These are phyloP conservation scores for Cryptococcus wingfieldii DNA, from an alignment of 1,284 basidiomycete genomes.

Conservation along the genomic window DNA sequence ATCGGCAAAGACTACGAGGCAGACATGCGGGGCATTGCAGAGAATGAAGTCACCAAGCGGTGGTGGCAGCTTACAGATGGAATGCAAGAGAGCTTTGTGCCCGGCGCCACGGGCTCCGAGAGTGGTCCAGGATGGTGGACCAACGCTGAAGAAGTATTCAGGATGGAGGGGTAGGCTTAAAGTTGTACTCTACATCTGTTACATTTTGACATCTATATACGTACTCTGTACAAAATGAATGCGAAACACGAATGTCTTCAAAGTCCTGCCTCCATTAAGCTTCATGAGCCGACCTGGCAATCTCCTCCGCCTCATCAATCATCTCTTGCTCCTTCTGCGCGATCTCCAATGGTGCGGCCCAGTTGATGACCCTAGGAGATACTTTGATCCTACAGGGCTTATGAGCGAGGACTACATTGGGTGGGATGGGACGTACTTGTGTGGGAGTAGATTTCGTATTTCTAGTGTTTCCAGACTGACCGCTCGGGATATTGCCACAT, in stretches of 20 bases:
- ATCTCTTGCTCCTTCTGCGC: conserved; percentile 24
- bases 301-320: conserved; percentile 13
- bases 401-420: neutral
- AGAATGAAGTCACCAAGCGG: conserved; percentile 62
- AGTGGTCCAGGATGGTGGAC: conserved; percentile 67
- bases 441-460: conserved; percentile 17
- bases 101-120: conserved; percentile 65
- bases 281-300: neutral
- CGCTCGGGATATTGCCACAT: conserved; percentile 40
- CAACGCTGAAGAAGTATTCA: conserved; percentile 65
- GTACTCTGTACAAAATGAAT: no score
- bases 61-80: conserved; percentile 70
- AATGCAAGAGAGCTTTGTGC: conserved; percentile 71
- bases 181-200: no score
- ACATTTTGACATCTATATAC: no score
- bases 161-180: conserved; percentile 54
- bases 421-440: conserved; percentile 15
- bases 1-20: conserved; percentile 56
- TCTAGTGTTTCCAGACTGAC: conserved; percentile 32
- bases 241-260: no score
- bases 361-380: conserved; percentile 18
- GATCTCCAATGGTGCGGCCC: conserved; percentile 21
- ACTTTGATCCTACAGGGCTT: conserved; percentile 18
- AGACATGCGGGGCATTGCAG: conserved; percentile 63
- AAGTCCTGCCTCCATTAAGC: no score